Evolutionary conservation across 805 yeast species (phyloP), one percentile per base, ranked within the genome.

Genomic region (Wickerhamiella spandovensis): DNA sequence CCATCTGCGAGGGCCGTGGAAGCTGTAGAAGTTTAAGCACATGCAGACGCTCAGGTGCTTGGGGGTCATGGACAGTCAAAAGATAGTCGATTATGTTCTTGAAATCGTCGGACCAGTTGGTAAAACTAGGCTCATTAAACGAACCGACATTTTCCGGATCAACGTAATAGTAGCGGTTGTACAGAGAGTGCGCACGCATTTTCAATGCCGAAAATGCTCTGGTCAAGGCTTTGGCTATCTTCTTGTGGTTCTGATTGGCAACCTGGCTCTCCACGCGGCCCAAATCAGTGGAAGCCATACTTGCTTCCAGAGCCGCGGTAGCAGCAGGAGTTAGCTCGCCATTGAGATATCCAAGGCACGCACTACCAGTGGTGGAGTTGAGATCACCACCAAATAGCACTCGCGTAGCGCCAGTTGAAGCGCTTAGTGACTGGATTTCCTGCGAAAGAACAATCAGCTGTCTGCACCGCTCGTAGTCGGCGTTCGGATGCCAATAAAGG

Each of bases 101-200:
- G 94, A 95, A 90, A 0, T 84, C 65, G 60, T 82, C 83, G 0
- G 96, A 95, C 97, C 97, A 90, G 61, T 90, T 90, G 1, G 96
- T 87, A 55, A 87, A 86, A 48, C 72, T 72, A 0, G 97, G 97
- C 64, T 92, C 97, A 46, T 77, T 73, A 56, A 15, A 6, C 5
- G 13, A 5, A 8, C n/a, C n/a, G 13, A 10, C 35, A 30, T 30
- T 30, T 5, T 30, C 35, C 15, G 35, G 13, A 30, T 30, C 35
- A 7, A 30, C 35, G 5, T 10, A 4, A 5, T 8, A 9, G 13
- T 30, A 30, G n/a, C 35, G 5, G 35, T 15, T 13, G 35, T 30
- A 30, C 35, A 30, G 13, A 30, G 35, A 30, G 5, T 30, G 13
- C 35, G 25, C 5, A 8, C 8, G 8, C 8, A 24, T 24, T 24